Evolutionary conservation across 768 basidiomycete species (phyloP), one percentile per base, ranked within the genome.

Genomic region (Symmetrospora coprosmae): DNA sequence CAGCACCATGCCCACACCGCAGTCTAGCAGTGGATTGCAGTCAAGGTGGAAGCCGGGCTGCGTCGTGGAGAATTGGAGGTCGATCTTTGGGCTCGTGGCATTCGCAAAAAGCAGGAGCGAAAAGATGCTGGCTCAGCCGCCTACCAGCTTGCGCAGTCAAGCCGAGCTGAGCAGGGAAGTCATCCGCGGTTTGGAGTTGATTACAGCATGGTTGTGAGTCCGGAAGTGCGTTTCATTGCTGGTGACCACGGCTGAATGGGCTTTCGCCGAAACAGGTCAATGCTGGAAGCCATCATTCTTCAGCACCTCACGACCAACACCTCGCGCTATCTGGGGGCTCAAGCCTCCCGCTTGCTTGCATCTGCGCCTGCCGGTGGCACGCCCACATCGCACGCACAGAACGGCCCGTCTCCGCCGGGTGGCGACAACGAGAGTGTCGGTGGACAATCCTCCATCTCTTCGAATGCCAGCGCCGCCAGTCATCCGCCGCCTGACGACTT

Each of bases 81-180:
- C 55, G 47, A 60, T 67, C 27, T 67, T 65, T 40, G 68, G 68
- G 16, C 35, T 69, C 37, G 38, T 67, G n/a, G 48, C 47, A 49
- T 67, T 67, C 25, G 68, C 67, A 14, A 63, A 55, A 39, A 56
- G 61, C 23, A 28, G 37, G 41, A 62, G 64, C 0, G 66, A 67
- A 46, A 62, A 63, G 55, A 51, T 64, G 25, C 14, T 9, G 13
- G 25, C 2, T 27, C 6, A 25, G 2, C 6, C 41, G 27, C 28
- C 35, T 16, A 46, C 38, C 41, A 27, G 27, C 17, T n/a, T 9
- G 6, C 25, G 55, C 21, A n/a, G 8, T 38, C 27, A 25, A 43
- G 23, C 33, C 5, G n/a, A n/a, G n/a, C n/a, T n/a, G n/a, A n/a
- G 55, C 40, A 21, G 43, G 25, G 55, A 43, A 17, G 2, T 43